phyloP scores from a whole-genome alignment of 805 yeast genomes.

The Ogataea parapolymorpha region DNA sequence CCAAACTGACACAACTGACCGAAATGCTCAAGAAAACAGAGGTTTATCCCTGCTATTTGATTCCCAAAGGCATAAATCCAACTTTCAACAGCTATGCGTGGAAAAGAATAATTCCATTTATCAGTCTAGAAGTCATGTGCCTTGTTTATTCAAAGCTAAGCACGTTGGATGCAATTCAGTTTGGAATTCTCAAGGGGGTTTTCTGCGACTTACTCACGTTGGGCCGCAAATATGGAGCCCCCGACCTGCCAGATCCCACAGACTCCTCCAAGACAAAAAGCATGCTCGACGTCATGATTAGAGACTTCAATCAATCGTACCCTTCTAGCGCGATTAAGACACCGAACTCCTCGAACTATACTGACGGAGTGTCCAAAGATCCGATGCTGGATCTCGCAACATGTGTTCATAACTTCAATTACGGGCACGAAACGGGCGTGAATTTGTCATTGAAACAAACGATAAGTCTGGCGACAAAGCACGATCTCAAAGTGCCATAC shows the following conservation, averaged over 20 bases:
- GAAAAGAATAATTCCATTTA: constrained; percentile 28
- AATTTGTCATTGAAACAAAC: constrained; percentile 22
- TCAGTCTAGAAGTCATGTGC: constrained; percentile 22
- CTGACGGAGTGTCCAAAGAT: constrained; percentile 7
- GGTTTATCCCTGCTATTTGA: constrained; percentile 24
- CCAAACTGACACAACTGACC: constrained; percentile 16
- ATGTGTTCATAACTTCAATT: constrained; percentile 22
- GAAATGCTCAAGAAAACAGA: constrained; percentile 24
- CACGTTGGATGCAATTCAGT: constrained; percentile 4
- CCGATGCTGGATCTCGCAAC: constrained; percentile 14
- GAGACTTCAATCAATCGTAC: constrained; percentile 24
- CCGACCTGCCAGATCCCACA: constrained; percentile 26
- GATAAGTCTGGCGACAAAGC: constrained; percentile 12
- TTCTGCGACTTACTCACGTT: constrained; percentile 23
- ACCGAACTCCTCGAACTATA: constrained; percentile 4
- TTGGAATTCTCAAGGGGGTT: constrained; percentile 17
- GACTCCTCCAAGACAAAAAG: constrained; percentile 14
- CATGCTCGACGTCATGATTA: constrained; percentile 18
- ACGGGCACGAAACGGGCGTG: constrained; percentile 17
- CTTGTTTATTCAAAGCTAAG: constrained; percentile 23
- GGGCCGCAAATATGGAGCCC: constrained; percentile 24
- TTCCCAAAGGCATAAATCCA: constrained; percentile 28
- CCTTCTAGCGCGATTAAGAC: constrained; percentile 16
- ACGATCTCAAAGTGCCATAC: constrained; percentile 19
- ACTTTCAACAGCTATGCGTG: constrained; percentile 27